Evolutionary conservation across 140 eudicot genomes (phyloP).

Genomic region (Oenanthe javanica): DNA sequence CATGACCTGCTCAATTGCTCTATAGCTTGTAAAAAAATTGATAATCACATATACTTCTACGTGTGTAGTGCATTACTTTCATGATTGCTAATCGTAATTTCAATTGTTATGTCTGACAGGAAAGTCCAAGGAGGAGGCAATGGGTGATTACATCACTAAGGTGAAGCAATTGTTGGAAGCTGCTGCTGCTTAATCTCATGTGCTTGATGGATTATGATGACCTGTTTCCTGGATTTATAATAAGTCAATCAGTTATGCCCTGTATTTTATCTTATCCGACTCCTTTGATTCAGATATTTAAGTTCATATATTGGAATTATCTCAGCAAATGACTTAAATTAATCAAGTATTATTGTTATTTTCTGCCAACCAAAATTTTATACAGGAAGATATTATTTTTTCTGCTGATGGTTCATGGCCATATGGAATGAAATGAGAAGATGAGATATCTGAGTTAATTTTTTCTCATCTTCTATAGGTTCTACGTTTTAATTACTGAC

Average conservation of each 20-base stretch:
- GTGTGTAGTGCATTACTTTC: not conserved
- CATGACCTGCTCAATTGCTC: not conserved
- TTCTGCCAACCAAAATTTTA: not conserved
- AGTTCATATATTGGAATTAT: not conserved
- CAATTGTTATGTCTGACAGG: not conserved
- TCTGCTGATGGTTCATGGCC: not conserved
- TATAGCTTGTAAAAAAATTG: not conserved
- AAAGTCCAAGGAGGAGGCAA: constrained; percentile 14
- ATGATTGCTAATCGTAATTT: not conserved
- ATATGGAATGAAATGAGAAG: not conserved
- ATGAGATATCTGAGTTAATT: not conserved
- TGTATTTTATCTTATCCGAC: not conserved
- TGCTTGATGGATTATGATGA: not conserved
- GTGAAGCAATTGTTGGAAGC: constrained; percentile 15
- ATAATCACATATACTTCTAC: not conserved
- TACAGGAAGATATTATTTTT: not conserved
- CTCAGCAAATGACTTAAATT: not conserved
- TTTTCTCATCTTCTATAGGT: not conserved
- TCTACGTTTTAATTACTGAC: not conserved
- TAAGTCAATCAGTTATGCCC: not conserved
- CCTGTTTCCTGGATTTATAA: not conserved
- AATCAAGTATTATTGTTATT: not conserved
- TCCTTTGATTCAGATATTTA: not conserved
- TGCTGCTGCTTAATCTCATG: constrained; percentile 8
- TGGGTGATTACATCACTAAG: constrained; percentile 18